Evolutionary conservation across 345 rosid genomes (phyloP), one percentile per base, ranked within the genome.

Genomic region (Gossypium arboreum): DNA sequence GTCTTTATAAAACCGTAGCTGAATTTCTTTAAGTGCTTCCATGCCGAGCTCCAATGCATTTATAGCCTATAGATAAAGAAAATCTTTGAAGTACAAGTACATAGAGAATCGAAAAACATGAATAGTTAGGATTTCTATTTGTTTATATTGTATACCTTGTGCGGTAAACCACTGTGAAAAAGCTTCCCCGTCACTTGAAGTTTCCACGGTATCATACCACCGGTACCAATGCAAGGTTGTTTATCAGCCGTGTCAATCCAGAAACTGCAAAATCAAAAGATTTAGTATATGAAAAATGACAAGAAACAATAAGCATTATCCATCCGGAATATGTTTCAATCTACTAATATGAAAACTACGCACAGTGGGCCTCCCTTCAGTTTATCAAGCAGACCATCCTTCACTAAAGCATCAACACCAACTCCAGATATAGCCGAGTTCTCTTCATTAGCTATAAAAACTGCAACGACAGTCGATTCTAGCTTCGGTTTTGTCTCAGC

Each of bases 211-310:
- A 96, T 86, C 92, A 86, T 87, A 78, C 99, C 99, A 52, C 99
- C 99, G 11, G 98, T 93, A 82, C 99, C 99, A 80, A 96, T 83
- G 84, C 98, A 96, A 62, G 98, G 99, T 79, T 96, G 99, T 78
- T 96, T 96, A 83, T 96, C 98, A 12, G 99, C 99, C 2, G 97
- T 88, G 79, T 96, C 99, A 79, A 93, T 93, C 99, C 99, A 96
- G 84, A 48, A 96, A 72, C 99, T 95, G 83, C 64, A 63, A 59
- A 73, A 78, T 10, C 70, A 60, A 39, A 78, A 47, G 47, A 56
- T 74, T 64, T 43, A 27, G 64, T 60, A 47, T 41, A 50, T 17
- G 7, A 75, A 8, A 24, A 47, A 45, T 45, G 44, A 60, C 20
- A 60, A 43, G 10, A 16, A 59, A 45, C 8, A 16, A 25, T 41